These are phyloP conservation scores for Coffea humblotiana DNA, from an alignment of 305 asterid species.

Conservation along the genomic window DNA sequence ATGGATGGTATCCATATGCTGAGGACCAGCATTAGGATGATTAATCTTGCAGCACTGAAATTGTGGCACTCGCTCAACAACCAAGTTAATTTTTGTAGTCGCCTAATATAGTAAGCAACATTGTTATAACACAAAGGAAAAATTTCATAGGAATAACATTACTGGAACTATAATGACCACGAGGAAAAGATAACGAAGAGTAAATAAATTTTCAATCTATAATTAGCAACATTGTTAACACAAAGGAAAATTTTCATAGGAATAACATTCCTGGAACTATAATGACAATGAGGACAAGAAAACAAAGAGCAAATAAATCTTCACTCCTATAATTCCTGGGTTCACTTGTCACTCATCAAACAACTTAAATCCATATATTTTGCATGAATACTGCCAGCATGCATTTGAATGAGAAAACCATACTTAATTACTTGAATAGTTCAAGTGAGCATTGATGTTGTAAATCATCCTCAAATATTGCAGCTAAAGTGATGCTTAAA, in stretches of 20 bases:
- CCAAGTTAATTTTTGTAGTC: constrained; percentile 90
- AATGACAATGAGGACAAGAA: background rate
- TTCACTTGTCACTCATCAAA: background rate
- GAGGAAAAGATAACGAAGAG: too few species aligned
- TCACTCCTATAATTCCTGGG: background rate
- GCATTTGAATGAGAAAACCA: background rate
- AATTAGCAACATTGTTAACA: too few species aligned
- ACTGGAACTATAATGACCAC: too few species aligned
- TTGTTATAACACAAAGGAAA: constrained; percentile 9
- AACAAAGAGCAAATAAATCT: background rate
- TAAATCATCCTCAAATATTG: background rate
- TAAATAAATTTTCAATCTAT: too few species aligned
- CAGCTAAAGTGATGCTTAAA: background rate
- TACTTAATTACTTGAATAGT: background rate
- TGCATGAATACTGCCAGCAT: background rate
- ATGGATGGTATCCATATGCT: constrained; percentile 93
- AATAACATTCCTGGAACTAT: background rate
- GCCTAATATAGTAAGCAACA: constrained; percentile 55
- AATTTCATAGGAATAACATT: too few species aligned
- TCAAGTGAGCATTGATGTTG: background rate
- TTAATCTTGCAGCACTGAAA: constrained; percentile 68
- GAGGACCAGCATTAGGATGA: constrained; percentile 74
- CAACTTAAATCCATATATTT: background rate
- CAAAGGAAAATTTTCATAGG: background rate
- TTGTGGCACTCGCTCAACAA: constrained; percentile 71